Base-by-base conservation (phyloP, 176 grass and related monocot species). In the Zoysia pacifica region DNA sequence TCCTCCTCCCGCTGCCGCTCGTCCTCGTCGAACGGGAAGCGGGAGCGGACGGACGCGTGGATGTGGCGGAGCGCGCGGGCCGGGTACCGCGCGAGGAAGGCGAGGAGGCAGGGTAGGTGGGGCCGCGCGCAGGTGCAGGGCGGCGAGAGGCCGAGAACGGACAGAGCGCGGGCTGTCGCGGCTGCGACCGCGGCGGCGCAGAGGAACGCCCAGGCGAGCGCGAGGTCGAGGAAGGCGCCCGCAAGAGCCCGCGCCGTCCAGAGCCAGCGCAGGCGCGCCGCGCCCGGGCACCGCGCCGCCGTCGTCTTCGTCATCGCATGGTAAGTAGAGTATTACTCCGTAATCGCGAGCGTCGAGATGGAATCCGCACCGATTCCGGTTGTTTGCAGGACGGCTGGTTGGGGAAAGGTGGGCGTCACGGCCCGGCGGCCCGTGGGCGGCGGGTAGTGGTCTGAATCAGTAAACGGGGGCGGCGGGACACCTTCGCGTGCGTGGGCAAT, bases 101-200 rank as follows among this genome's bases (percentile, higher is more conserved):
- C 69, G 69, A 62, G 75, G 55, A 78, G 45, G 63, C 81, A 84
- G 42, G 79, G 77, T 46, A 81, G 78, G 82, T 79, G 54, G 6
- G 85, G 81, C 50, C 85, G 81, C 8, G 66, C 70, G 82, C 87
- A 93, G 55, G 91, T 85, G 87, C 91, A 93, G 48, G 91, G 87
- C 9, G 85, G 74, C 11, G 62, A 14, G 18, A 86, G 39, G 39
- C 83, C 39, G 70, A 86, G 3, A 58, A 89, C 1, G 28, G 69
- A 10, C 48, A 93, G 87, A 79, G 77, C 0, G 45, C 76, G 75
- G 1, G 74, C 69, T 0, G 70, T 59, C 1, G 79, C 56, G 49
- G 88, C 60, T 6, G 65, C 51, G 13, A 78, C 14, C 5, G 87
- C 75, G 16, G 91, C 87, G 9, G 71, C 12, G 78, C 87, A 90